Base-by-base conservation (phyloP, 1,284 basidiomycete genomes). In the Blastosporella zonata region DNA sequence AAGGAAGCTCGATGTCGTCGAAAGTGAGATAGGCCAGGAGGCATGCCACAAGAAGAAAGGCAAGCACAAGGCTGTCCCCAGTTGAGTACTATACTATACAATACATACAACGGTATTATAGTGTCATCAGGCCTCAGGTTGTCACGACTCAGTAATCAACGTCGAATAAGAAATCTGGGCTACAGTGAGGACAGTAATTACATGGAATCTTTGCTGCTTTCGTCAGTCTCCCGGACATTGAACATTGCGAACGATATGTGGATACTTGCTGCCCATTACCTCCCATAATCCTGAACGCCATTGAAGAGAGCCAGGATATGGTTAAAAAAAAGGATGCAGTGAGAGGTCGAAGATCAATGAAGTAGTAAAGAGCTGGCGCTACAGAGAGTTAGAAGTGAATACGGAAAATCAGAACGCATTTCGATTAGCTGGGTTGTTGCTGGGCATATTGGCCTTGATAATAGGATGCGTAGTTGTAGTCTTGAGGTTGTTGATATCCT, bases 391-490 rank as follows among this genome's bases (percentile, higher is more conserved):
- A 71, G 68, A 60, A 58, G 60, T 60, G 62, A 62, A 62, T 59
- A 63, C 57, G 44, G 58, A 55, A 60, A 50, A 63, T 62, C 57
- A 62, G 50, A 57, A 52, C 37, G 47, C 58, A 47, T 58, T 55
- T 59, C 58, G 52, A 77, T 64, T 81, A 78, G 67, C 72, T 74
- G 64, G 75, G 66, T 67, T 82, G 81, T 64, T 84, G 81, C 64
- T 88, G 86, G 57, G 81, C 74, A 62, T 89, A 88, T 73, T 89
- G 87, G 64, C 78, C 78, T 71, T 90, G 87, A 67, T 90, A 90
- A 65, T 90, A 90, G 54, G 87, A 78, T 42, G 87, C 85, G 56
- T 90, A 90, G 63, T 79, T 85, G 55, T 82, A 80, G 66, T 89
- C 87, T 70, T 87, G 84, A 53, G 72, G 62, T 62, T 77, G 79